A percentile compares a stretch with the other conserved stretches of the same genome.
Conservation (phyloP, 805 yeast genomes). For the Danielozyma ontarioensis region DNA sequence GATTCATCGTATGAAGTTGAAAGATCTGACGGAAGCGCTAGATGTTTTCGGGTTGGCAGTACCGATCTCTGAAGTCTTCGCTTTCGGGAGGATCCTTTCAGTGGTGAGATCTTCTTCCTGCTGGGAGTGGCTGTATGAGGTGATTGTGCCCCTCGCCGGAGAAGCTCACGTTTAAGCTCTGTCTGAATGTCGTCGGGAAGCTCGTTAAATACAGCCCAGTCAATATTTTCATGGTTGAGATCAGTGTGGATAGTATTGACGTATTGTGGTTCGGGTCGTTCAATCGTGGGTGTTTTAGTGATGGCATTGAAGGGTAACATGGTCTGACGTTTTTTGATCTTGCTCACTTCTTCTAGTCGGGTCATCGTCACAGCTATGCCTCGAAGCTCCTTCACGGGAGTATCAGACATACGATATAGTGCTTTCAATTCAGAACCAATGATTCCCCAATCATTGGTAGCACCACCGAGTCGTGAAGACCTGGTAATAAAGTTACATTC, state of each 20-base stretch:
- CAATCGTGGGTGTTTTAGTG: not conserved
- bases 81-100: conserved; percentile 5
- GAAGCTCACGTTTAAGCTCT: conserved; percentile 54
- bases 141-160: conserved; percentile 33
- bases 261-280: not conserved
- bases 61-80: conserved; percentile 8
- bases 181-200: conserved; percentile 62
- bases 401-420: conserved; percentile 49
- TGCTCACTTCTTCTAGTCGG: conserved; percentile 43
- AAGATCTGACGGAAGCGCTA: too few relatives aligned
- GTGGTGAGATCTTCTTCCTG: conserved; percentile 1
- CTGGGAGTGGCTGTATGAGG: not conserved
- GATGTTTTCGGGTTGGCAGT: not conserved
- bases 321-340: conserved; percentile 9
- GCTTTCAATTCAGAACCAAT: conserved; percentile 55
- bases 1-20: conserved; percentile 26
- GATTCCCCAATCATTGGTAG: conserved; percentile 57
- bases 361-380: conserved; percentile 74
- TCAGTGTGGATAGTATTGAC: conserved; percentile 1
- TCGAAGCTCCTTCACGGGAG: conserved; percentile 65
- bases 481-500: conserved; percentile 60
- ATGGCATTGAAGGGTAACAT: conserved; percentile 5
- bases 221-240: conserved; percentile 35
- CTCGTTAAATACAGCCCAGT: conserved; percentile 58
- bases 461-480: conserved; percentile 53